Evolutionary conservation across 345 rosid genomes (phyloP).

Genomic region (Geranium brycei): DNA sequence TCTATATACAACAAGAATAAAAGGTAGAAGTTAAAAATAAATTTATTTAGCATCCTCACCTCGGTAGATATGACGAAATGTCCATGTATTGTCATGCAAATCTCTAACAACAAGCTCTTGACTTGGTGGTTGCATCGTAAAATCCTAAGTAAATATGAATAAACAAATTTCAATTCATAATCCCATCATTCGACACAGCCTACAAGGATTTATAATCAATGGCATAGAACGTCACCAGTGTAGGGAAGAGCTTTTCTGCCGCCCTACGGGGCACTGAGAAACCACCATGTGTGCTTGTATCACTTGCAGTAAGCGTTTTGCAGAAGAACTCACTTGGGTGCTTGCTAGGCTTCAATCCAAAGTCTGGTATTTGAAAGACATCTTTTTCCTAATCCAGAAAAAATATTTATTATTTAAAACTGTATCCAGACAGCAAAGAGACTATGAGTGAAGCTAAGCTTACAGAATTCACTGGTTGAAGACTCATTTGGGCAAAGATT

Average conservation of each 20-base stretch:
- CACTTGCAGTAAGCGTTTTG: constrained; percentile 91
- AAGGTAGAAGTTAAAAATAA: neutral
- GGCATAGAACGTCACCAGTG: constrained; percentile 40
- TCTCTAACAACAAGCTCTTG: constrained; percentile 96
- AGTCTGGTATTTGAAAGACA: constrained; percentile 78
- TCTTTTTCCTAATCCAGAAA: constrained; percentile 58
- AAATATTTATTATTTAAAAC: neutral
- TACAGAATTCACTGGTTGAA: constrained; percentile 87
- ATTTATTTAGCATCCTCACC: constrained; percentile 28
- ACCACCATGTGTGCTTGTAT: constrained; percentile 99
- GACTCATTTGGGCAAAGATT: constrained; percentile 94
- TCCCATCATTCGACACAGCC: neutral
- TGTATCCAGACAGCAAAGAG: neutral
- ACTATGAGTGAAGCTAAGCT: constrained; percentile 13
- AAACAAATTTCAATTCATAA: neutral
- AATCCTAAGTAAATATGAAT: constrained; percentile 41
- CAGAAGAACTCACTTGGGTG: constrained; percentile 95
- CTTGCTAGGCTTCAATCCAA: constrained; percentile 68
- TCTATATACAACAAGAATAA: neutral
- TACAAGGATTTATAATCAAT: neutral
- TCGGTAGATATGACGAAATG: constrained; percentile 91
- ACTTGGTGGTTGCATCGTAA: constrained; percentile 81
- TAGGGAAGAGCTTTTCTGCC: constrained; percentile 98
- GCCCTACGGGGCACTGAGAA: constrained; percentile 98
- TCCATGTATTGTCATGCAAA: constrained; percentile 88